These are phyloP conservation scores for Porphyrellus cyaneotinctus DNA, from an alignment of 768 basidiomycete genomes.

Conservation along the genomic window DNA sequence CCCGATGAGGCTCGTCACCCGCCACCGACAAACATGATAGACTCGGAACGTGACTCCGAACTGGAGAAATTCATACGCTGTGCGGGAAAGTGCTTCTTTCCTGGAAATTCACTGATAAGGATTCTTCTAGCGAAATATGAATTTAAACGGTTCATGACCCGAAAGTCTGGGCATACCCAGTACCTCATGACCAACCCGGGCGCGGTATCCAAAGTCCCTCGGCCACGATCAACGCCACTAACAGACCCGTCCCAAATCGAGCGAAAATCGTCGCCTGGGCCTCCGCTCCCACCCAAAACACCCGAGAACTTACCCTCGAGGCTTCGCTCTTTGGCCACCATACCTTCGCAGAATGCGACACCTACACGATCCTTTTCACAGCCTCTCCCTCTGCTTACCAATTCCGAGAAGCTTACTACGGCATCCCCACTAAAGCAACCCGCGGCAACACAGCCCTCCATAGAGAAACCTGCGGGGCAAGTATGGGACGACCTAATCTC, in stretches of 20 bases:
- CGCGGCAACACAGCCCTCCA: slow-evolving; percentile 9
- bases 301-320: slow-evolving; percentile 24
- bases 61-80: slow-evolving; percentile 88
- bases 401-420: slow-evolving; percentile 13
- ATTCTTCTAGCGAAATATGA: slow-evolving; percentile 70
- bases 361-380: slow-evolving; percentile 34
- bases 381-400: slow-evolving; percentile 22
- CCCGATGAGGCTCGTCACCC: slow-evolving; percentile 80
- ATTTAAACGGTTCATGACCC: slow-evolving; percentile 62
- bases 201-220: slow-evolving; percentile 29
- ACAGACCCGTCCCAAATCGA: slow-evolving; percentile 6
- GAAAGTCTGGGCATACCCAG: slow-evolving; percentile 34
- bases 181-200: slow-evolving; percentile 42
- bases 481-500: slow-evolving; percentile 61
- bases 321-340: slow-evolving; percentile 12
- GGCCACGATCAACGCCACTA: slow-evolving; percentile 15
- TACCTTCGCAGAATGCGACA: slow-evolving; percentile 15
- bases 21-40: slow-evolving; percentile 75
- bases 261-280: slow-evolving; percentile 22
- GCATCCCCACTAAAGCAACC: slow-evolving; percentile 6
- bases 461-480: slow-evolving; percentile 25
- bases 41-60: slow-evolving; percentile 81
- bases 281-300: slow-evolving; percentile 26
- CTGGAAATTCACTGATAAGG: neutral
- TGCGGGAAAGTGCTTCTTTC: slow-evolving; percentile 32